Percentiles rank a stretch among this genome's conserved stretches.
These are phyloP conservation scores for Linderniella brevidens DNA, from an alignment of 257 asterid genomes.

Conservation along the genomic window DNA sequence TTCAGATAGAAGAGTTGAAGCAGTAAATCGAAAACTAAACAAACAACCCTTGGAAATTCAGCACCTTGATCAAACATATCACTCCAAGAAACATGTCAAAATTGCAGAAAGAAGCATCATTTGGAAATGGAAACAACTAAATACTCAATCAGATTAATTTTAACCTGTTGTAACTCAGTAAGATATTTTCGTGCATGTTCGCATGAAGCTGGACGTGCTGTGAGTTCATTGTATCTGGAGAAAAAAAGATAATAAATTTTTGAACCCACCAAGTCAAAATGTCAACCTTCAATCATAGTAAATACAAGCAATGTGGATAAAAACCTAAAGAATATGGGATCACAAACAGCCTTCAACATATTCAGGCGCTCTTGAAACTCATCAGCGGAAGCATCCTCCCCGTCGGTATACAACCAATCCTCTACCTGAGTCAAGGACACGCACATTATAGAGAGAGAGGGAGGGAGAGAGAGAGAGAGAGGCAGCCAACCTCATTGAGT, in stretches of 20 bases:
- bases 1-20: no score
- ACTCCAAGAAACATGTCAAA: no score
- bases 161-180: constrained; percentile 59
- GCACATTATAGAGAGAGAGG: background rate
- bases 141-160: background rate
- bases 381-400: constrained; percentile 93
- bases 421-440: constrained; percentile 39
- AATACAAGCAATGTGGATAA: constrained; percentile 8
- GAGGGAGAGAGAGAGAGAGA: background rate
- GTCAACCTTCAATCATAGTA: constrained; percentile 1
- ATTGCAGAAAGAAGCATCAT: no score
- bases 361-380: constrained; percentile 73
- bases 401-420: constrained; percentile 97
- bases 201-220: constrained; percentile 85
- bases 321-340: constrained; percentile 90
- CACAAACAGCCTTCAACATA: constrained; percentile 72
- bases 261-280: constrained; percentile 7
- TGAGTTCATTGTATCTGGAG: constrained; percentile 62
- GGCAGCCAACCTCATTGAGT: constrained; percentile 69
- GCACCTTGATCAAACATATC: no score
- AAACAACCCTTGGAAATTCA: no score
- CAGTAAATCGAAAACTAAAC: no score
- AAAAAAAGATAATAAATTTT: constrained; percentile 12
- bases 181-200: constrained; percentile 57
- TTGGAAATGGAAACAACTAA: background rate